Base-by-base conservation (phyloP, 1,139 yeast genomes). In the Blastobotrys proliferans region DNA sequence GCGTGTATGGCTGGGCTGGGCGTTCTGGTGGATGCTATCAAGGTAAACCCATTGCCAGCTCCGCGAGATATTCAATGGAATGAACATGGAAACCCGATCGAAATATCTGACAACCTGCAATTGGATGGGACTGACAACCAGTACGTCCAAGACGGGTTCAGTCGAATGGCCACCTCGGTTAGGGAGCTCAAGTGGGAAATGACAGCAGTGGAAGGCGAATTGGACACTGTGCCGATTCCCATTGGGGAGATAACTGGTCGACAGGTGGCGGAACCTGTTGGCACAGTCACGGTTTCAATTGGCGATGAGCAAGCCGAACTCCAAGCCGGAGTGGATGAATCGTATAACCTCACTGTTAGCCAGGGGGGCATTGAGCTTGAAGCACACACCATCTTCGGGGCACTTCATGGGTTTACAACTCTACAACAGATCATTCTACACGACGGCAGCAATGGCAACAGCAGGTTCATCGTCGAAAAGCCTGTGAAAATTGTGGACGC, bases 311-410 rank as follows among this genome's bases (percentile, higher is more conserved):
- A 55, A n/a, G 66, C 67, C 10, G 66, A 60, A 29, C 56, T 72
- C 40, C 72, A 69, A 50, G 53, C 63, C 30, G 73, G 70, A 3
- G 72, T 70, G 13, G 64, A 71, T 50, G 76, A 72, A 54, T 58
- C 70, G 3, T 72, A 71, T 51, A 46, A 55, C 9, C 52, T 71
- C 38, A 40, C 45, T 3, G 44, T 59, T 13, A 39, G 51, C 8
- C 44, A 42, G 16, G 36, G 45, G 2, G n/a, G n/a, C n/a, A 55
- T 72, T 21, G 30, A 18, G 38, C 65, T 73, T 34, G 45, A 43
- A 5, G 64, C 75, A 10, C 54, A 48, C 3, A 72, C 74, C 1
- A 48, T 61, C 5, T 73, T 75, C 75, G 78, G 77, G 2, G 71
- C 70, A 0, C 56, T 73, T 36, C 69, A 72, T 51, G 75, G 71